These are phyloP conservation scores for Aurifilum marmelostoma DNA, from an alignment of 2,329 filamentous ascomycete species.

Conservation along the genomic window DNA sequence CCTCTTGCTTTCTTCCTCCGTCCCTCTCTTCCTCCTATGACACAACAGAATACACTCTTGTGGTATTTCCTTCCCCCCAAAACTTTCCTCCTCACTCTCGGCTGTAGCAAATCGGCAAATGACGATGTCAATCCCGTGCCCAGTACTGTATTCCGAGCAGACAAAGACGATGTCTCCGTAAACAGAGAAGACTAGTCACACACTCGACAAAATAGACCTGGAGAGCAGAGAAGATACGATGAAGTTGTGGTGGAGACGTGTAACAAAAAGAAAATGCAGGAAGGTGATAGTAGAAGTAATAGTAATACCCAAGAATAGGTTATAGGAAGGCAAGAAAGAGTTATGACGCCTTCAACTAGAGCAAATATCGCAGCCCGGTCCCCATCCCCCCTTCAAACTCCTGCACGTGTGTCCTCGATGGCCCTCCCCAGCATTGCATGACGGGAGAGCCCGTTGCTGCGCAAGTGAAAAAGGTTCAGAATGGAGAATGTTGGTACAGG, in stretches of 20 bases:
- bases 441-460: background rate
- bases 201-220: background rate
- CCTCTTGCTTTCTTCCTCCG: background rate
- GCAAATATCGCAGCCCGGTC: background rate
- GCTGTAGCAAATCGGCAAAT: background rate
- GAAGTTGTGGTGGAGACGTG: no score
- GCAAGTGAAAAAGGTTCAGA: background rate
- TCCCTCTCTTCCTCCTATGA: background rate
- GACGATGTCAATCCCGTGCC: background rate
- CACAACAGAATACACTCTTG: background rate
- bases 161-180: background rate
- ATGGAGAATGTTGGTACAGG: constrained; percentile 11
- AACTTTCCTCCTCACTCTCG: background rate
- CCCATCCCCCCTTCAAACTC: constrained; percentile 5
- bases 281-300: background rate
- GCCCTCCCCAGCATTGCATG: background rate
- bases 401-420: background rate
- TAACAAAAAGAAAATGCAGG: background rate
- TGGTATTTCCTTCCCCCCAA: background rate
- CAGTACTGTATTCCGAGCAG: background rate
- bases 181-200: background rate
- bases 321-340: background rate
- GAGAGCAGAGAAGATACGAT: background rate
- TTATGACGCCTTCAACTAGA: background rate
- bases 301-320: background rate